Percentiles rank a stretch among this genome's conserved stretches.
phyloP scores from a whole-genome alignment of 345 rosid genomes.

The Carallia pectinifolia region DNA sequence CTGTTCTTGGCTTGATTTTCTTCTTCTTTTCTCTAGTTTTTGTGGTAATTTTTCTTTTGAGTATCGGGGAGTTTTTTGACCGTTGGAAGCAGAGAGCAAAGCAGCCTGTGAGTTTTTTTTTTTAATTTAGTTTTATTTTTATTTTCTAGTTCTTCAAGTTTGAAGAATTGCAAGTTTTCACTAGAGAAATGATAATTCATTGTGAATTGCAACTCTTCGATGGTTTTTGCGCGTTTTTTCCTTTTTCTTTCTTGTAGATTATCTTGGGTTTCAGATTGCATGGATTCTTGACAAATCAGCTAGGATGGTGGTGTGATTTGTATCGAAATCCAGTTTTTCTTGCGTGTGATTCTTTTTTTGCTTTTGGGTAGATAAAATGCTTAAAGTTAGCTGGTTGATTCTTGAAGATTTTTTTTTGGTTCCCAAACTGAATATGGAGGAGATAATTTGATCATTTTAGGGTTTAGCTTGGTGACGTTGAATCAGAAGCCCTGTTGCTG shows the following conservation, averaged over 20 bases:
- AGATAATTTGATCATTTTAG: slow-evolving; percentile 27
- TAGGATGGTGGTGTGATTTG: too few relatives aligned
- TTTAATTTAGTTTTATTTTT: background rate
- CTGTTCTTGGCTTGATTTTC: background rate
- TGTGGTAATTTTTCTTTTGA: slow-evolving; percentile 14
- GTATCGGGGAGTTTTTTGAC: slow-evolving; percentile 17
- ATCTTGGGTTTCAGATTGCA: background rate
- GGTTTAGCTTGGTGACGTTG: slow-evolving; percentile 13
- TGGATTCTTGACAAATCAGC: background rate
- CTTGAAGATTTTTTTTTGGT: slow-evolving; percentile 4
- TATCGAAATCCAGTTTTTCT: background rate
- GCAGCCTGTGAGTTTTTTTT: slow-evolving; percentile 6
- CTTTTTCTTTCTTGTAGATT: background rate
- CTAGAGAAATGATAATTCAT: background rate
- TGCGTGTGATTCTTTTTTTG: background rate
- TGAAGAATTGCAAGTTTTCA: background rate
- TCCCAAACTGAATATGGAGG: slow-evolving; percentile 24
- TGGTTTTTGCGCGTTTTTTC: background rate
- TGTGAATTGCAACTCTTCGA: background rate
- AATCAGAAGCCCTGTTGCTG: slow-evolving; percentile 25
- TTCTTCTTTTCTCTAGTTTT: background rate
- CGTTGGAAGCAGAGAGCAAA: slow-evolving; percentile 23
- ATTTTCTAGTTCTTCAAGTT: background rate
- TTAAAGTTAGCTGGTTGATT: slow-evolving; percentile 9
- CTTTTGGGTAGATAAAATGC: background rate